Conservation (phyloP, 352 stramenopile genomes). For the Sclerospora graminicola region DNA sequence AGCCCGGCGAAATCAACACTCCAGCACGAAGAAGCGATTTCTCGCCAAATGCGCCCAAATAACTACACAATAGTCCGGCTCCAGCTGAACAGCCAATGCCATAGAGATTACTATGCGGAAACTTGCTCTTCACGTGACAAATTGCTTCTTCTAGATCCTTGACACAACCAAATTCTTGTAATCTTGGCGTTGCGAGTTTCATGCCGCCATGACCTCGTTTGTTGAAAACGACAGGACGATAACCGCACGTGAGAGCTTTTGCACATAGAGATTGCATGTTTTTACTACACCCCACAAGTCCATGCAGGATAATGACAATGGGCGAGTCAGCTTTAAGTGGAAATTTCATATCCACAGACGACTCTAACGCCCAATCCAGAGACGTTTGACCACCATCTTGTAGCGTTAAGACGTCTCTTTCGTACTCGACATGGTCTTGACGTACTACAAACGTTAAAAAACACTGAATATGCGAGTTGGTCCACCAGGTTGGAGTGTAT, state of each 20-base stretch:
- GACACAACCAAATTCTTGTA: constrained; percentile 66
- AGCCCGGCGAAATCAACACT: constrained; percentile 66
- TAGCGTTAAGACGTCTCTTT: constrained; percentile 43
- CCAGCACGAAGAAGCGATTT: constrained; percentile 39
- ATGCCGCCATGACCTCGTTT: constrained; percentile 71
- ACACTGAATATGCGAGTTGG: constrained; percentile 62
- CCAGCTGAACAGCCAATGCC: constrained; percentile 69
- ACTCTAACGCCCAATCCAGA: constrained; percentile 55
- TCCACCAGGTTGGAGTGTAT: constrained; percentile 68
- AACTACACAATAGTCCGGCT: constrained; percentile 58
- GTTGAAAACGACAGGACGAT: constrained; percentile 77
- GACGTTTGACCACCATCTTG: constrained; percentile 53
- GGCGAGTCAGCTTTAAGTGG: constrained; percentile 22
- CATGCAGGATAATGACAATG: constrained; percentile 58
- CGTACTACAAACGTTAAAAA: constrained; percentile 64
- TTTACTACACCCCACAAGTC: constrained; percentile 52
- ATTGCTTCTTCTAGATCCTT: constrained; percentile 50
- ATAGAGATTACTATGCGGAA: constrained; percentile 38
- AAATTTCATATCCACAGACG: constrained; percentile 10
- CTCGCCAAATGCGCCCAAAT: constrained; percentile 51
- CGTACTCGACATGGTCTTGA: constrained; percentile 42
- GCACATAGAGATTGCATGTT: constrained; percentile 56
- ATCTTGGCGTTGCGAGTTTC: constrained; percentile 43
- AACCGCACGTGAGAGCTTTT: constrained; percentile 45
- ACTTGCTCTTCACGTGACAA: constrained; percentile 31